These are phyloP conservation scores for Colletotrichum sp. DNA, from an alignment of 2,329 filamentous ascomycete species.

Conservation along the genomic window DNA sequence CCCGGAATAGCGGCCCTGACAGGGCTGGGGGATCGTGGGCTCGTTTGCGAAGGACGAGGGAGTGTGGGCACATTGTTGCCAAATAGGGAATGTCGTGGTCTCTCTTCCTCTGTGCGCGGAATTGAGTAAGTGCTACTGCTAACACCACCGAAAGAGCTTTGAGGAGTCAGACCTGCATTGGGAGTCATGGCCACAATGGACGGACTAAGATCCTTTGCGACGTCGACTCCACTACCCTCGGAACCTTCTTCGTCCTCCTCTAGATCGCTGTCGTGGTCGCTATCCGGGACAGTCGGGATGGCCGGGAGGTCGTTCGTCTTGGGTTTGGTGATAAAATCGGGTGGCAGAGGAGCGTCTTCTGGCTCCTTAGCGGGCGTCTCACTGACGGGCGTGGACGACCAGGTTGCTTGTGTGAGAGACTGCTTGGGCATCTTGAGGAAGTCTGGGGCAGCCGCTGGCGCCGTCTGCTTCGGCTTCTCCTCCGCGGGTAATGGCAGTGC, in stretches of 20 bases:
- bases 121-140: slow-evolving; percentile 53
- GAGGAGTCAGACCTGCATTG: slow-evolving; percentile 59
- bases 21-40: slow-evolving; percentile 76
- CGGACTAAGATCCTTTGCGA: slow-evolving; percentile 68
- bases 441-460: slow-evolving; percentile 16
- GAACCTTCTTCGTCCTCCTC: slow-evolving; percentile 47
- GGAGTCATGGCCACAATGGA: slow-evolving; percentile 47
- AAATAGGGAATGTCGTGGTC: slow-evolving; percentile 52
- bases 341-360: slow-evolving; percentile 45
- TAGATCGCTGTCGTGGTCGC: slow-evolving; percentile 31
- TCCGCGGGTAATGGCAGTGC: slow-evolving; percentile 4
- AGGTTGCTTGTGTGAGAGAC: slow-evolving; percentile 14
- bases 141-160: slow-evolving; percentile 62
- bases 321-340: slow-evolving; percentile 35
- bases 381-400: slow-evolving; percentile 11
- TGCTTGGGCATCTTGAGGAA: slow-evolving; percentile 21
- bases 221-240: slow-evolving; percentile 68
- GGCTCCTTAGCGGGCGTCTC: slow-evolving; percentile 25
- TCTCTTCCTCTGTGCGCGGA: slow-evolving; percentile 50
- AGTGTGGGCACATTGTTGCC: slow-evolving; percentile 62
- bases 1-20: slow-evolving; percentile 63
- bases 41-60: slow-evolving; percentile 57
- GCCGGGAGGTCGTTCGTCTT: slow-evolving; percentile 29
- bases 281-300: slow-evolving; percentile 20
- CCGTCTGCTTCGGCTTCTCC: slow-evolving; percentile 25